These are phyloP conservation scores for Martiniozyma abietophila DNA, from an alignment of 805 yeast species.

Conservation along the genomic window DNA sequence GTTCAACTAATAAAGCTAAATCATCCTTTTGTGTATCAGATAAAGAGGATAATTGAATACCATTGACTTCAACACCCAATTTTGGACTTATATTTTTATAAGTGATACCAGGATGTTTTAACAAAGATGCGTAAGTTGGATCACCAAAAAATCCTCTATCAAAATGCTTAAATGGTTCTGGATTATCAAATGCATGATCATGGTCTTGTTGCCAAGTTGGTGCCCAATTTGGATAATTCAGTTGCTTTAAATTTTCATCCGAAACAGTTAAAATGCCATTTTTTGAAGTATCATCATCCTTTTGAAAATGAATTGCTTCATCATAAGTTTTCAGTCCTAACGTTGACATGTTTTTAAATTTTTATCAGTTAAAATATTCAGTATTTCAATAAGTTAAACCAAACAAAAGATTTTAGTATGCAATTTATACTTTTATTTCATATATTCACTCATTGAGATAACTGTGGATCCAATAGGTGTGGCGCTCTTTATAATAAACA, in stretches of 20 bases:
- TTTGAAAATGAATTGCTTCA: slow-evolving; percentile 10
- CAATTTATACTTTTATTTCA: no score
- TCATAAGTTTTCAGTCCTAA: slow-evolving; percentile 6
- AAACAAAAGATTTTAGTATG: no score
- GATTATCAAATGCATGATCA: slow-evolving; percentile 23
- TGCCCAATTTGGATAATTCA: slow-evolving; percentile 12
- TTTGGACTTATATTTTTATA: slow-evolving; percentile 50
- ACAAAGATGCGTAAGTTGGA: slow-evolving; percentile 41
- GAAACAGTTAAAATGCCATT: slow-evolving; percentile 12
- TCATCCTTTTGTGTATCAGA: slow-evolving; percentile 52
- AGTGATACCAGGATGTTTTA: slow-evolving; percentile 24
- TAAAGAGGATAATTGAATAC: slow-evolving; percentile 50
- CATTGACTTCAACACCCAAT: slow-evolving; percentile 56
- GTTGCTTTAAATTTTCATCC: slow-evolving; percentile 2
- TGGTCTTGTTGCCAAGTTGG: slow-evolving; percentile 14
- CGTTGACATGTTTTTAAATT: no score
- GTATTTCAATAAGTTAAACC: no score
- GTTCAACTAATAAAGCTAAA: slow-evolving; percentile 59
- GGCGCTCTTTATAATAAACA: no score
- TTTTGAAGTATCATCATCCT: slow-evolving; percentile 8
- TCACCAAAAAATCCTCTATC: slow-evolving; percentile 69
- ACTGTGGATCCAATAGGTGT: no score
- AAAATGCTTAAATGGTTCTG: slow-evolving; percentile 43
- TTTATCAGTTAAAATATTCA: no score
- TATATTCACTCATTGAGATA: no score